Conservation (phyloP, 345 rosid genomes). For the Populus tremula region DNA sequence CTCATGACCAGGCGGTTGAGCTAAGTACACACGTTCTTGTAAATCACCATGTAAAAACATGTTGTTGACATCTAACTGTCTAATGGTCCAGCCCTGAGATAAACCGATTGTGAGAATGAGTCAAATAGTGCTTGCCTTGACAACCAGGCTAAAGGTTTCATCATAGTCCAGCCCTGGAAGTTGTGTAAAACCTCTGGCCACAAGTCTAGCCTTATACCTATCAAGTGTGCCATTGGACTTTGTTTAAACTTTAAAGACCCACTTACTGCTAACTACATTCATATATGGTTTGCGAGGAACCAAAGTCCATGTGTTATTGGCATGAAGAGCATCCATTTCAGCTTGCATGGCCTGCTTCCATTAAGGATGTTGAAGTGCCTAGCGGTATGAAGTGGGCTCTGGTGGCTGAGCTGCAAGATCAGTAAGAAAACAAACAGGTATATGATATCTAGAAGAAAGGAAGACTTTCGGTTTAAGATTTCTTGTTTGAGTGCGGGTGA, state of each 20-base stretch:
- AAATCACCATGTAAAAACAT: not conserved
- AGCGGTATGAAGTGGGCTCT: no score
- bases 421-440: no score
- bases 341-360: not conserved
- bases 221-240: not conserved
- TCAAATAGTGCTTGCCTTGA: not conserved
- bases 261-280: not conserved
- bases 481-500: no score
- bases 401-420: no score
- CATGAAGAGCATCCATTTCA: no score
- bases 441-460: no score
- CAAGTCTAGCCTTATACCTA: not conserved
- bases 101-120: not conserved
- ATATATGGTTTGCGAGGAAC: not conserved
- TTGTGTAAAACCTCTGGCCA: not conserved
- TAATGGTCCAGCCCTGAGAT: not conserved
- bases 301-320: not conserved
- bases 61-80: not conserved
- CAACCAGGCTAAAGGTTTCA: not conserved
- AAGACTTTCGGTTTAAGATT: no score
- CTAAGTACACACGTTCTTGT: not conserved
- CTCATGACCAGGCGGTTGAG: not conserved
- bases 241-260: not conserved
- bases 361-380: not conserved
- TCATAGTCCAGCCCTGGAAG: not conserved